Evolutionary conservation across 2,329 filamentous ascomycete genomes (phyloP).

Genomic region (Aspergillus sp.): DNA sequence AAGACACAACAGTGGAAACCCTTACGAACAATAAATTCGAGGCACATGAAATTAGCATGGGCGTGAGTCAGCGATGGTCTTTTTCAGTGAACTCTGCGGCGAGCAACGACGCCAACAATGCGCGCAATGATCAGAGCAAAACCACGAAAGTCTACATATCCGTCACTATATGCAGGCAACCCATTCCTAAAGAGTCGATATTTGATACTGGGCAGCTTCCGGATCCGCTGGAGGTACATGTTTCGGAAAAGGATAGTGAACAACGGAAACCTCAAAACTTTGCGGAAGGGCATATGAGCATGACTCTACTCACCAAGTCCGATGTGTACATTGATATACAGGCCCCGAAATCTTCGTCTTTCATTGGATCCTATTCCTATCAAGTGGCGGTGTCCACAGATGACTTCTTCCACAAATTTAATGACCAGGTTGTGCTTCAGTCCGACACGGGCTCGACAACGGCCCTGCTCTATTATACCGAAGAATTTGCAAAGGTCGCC

Average conservation of each 20-base stretch:
- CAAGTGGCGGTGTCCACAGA: slow-evolving; percentile 82
- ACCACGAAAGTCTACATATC: slow-evolving; percentile 67
- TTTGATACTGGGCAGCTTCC: slow-evolving; percentile 45
- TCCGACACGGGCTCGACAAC: slow-evolving; percentile 79
- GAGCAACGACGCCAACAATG: slow-evolving; percentile 39
- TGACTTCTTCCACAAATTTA: slow-evolving; percentile 67
- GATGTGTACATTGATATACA: slow-evolving; percentile 76
- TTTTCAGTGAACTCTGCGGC: slow-evolving; percentile 51
- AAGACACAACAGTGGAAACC: slow-evolving; percentile 39
- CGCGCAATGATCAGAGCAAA: slow-evolving; percentile 32
- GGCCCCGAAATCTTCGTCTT: slow-evolving; percentile 66
- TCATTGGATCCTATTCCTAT: slow-evolving; percentile 71
- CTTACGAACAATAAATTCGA: slow-evolving; percentile 66
- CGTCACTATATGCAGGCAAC: slow-evolving; percentile 82
- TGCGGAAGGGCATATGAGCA: slow-evolving; percentile 67
- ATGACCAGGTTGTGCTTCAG: slow-evolving; percentile 57
- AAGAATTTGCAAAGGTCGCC: slow-evolving; percentile 61
- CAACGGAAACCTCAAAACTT: slow-evolving; percentile 52
- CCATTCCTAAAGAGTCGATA: slow-evolving; percentile 54
- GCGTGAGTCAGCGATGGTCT: slow-evolving; percentile 46
- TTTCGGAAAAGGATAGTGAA: slow-evolving; percentile 59
- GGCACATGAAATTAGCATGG: slow-evolving; percentile 61
- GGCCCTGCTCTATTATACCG: slow-evolving; percentile 71
- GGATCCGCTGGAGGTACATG: slow-evolving; percentile 74
- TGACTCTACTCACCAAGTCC: slow-evolving; percentile 59